A percentile compares a stretch with the other conserved stretches of the same genome.
These are phyloP conservation scores for Lycium barbarum DNA, from an alignment of 257 asterid species.

Conservation along the genomic window DNA sequence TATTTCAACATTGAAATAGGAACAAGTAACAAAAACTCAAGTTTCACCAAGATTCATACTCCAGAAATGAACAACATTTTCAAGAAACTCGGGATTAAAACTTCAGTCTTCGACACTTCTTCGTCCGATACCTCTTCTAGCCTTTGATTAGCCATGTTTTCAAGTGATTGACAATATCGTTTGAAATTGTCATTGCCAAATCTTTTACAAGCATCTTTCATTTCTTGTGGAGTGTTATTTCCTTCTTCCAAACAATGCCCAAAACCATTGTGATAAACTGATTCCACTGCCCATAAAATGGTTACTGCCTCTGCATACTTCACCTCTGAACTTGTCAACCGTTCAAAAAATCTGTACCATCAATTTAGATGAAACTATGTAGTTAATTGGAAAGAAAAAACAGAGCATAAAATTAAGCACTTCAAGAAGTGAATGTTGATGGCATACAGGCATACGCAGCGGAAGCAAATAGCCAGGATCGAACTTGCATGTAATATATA, in stretches of 20 bases:
- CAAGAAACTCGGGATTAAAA: background rate
- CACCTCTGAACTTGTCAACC: background rate
- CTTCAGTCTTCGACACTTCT: background rate
- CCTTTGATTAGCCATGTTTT: background rate
- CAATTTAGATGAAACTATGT: background rate
- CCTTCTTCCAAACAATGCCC: background rate
- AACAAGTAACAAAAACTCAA: background rate
- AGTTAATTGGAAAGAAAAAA: background rate
- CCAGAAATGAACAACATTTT: conserved; percentile 24
- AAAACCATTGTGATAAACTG: conserved; percentile 18
- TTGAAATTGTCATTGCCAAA: background rate
- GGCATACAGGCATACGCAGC: too few species aligned
- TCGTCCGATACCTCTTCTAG: background rate
- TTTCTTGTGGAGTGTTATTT: background rate
- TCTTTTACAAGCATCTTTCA: background rate
- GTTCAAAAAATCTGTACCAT: background rate
- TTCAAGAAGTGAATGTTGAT: background rate
- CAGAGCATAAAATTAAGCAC: background rate
- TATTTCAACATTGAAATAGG: background rate
- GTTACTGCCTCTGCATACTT: conserved; percentile 13
- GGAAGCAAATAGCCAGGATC: too few species aligned
- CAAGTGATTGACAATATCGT: background rate
- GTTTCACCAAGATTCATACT: conserved; percentile 26
- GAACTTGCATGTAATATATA: too few species aligned
- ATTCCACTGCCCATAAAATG: conserved; percentile 28